Evolutionary conservation across 495 filamentous ascomycete species (phyloP).

Genomic region (Collariella sp.): DNA sequence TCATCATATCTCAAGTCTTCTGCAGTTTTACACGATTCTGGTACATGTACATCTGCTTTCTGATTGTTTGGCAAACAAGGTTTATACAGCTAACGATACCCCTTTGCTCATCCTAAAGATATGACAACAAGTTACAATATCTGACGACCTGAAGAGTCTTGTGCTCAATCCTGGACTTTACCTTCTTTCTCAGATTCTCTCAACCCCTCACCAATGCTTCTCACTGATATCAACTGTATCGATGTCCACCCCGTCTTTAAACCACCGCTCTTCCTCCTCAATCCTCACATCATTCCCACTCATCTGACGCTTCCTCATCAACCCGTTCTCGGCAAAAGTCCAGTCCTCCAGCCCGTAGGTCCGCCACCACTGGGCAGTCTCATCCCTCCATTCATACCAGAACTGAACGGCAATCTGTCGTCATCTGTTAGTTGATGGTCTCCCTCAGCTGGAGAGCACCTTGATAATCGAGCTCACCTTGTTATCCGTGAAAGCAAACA

Average conservation of each 20-base stretch:
- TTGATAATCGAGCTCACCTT: constrained; percentile 27
- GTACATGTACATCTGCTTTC: too few relatives aligned
- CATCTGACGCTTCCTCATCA: constrained; percentile 86
- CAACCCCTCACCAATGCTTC: constrained; percentile 57
- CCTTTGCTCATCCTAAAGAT: too few relatives aligned
- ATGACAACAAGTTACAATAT: too few relatives aligned
- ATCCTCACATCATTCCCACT: constrained; percentile 81
- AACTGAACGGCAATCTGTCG: constrained; percentile 73
- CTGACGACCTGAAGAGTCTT: too few relatives aligned
- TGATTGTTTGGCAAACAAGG: too few relatives aligned
- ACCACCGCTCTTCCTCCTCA: constrained; percentile 54
- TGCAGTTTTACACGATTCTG: too few relatives aligned
- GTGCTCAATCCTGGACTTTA: too few relatives aligned
- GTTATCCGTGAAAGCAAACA: constrained; percentile 67
- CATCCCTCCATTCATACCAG: constrained; percentile 84
- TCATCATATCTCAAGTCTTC: too few relatives aligned
- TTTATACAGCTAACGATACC: too few relatives aligned
- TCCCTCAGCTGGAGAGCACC: neutral
- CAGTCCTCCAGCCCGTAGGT: constrained; percentile 89
- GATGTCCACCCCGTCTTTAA: constrained; percentile 64
- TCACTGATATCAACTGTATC: constrained; percentile 61
- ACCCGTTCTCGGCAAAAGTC: constrained; percentile 73
- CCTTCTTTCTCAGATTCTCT: too few relatives aligned
- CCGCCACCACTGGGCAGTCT: constrained; percentile 72
- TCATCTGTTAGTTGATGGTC: neutral